Evolutionary conservation across 139 green algal species (phyloP), one percentile per base, ranked within the genome.

Genomic region (Edaphochlamys debaryana): DNA sequence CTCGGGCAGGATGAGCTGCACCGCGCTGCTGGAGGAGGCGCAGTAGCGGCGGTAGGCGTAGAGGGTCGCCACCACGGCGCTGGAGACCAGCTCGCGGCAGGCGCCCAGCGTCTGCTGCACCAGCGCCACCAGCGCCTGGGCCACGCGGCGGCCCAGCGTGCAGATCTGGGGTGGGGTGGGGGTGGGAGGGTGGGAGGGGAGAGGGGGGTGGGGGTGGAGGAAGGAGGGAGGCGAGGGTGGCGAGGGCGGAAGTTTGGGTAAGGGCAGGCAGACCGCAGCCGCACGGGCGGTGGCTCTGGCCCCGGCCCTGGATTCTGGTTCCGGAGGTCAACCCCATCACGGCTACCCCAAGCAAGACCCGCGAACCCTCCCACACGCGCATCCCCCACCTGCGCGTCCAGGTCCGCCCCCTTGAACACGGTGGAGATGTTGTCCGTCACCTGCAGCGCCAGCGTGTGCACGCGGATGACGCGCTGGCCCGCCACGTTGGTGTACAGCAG

Each of bases 1-100:
- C 88, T 98, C 95, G 0, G 96, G 96, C 67, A 98, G 89, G 74
- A 98, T 97, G 67, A 98, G 94, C 89, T 98, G 96, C 42, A 89
- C 88, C 27, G 87, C 70, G 36, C 62, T 69, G 29, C 60, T 85
- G 67, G 78, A 87, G 68, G 80, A 89, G 41, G 94, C 92, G 85
- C 94, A 98, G 85, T 97, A 91, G 69, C 93, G 93, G 79, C 74
- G 73, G 80, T 89, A 92, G 70, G 38, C 89, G 69, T 78, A 67
- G 29, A 90, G 82, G 17, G 78, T 88, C 52, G 42, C 80, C 75
- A 92, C 87, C 29, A 84, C 86, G 17, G 84, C 67, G 78, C 85
- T 91, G 74, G 79, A 92, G 52, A 95, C 87, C 32, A 79, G 52
- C 54, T 98, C 94, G 78, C 91, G 90, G 74, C 79, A 88, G 56